Percentiles rank a stretch among this genome's conserved stretches.
These are phyloP conservation scores for Pichia cactophila DNA, from an alignment of 1,139 yeast species.

Conservation along the genomic window DNA sequence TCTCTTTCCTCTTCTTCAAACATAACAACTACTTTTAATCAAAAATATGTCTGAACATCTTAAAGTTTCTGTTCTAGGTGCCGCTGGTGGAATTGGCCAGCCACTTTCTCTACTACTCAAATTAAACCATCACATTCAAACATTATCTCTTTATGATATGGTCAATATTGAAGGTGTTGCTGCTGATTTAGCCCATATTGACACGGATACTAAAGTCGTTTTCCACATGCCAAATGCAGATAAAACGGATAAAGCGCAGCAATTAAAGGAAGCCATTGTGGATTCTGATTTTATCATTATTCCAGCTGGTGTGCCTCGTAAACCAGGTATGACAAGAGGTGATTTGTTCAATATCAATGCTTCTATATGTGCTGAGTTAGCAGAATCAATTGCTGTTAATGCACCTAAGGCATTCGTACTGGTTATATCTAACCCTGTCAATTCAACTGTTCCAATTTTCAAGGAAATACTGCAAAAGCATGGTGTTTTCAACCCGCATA, in stretches of 20 bases:
- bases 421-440: slow-evolving; percentile 90
- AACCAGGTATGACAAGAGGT: slow-evolving; percentile 98
- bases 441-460: slow-evolving; percentile 91
- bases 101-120: slow-evolving; percentile 82
- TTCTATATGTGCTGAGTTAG: slow-evolving; percentile 77
- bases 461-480: slow-evolving; percentile 74
- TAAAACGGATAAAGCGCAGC: slow-evolving; percentile 33
- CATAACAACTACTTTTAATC: no score
- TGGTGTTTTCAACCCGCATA: slow-evolving; percentile 71
- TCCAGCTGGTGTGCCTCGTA: slow-evolving; percentile 97
- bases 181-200: slow-evolving; percentile 83
- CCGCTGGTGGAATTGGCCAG: slow-evolving; percentile 91
- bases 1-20: no score
- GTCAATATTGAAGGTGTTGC: slow-evolving; percentile 91
- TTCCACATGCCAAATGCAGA: slow-evolving; percentile 58
- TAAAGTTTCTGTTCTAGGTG: slow-evolving; percentile 70
- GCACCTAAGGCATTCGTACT: slow-evolving; percentile 71
- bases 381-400: slow-evolving; percentile 66
- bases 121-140: slow-evolving; percentile 49
- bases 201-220: slow-evolving; percentile 66
- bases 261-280: slow-evolving; percentile 48
- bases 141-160: slow-evolving; percentile 78
- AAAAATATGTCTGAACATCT: neutral
- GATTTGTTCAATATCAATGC: slow-evolving; percentile 92
- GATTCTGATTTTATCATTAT: slow-evolving; percentile 75